These are phyloP conservation scores for Saraca asoca DNA, from an alignment of 331 rosid genomes.

Conservation along the genomic window DNA sequence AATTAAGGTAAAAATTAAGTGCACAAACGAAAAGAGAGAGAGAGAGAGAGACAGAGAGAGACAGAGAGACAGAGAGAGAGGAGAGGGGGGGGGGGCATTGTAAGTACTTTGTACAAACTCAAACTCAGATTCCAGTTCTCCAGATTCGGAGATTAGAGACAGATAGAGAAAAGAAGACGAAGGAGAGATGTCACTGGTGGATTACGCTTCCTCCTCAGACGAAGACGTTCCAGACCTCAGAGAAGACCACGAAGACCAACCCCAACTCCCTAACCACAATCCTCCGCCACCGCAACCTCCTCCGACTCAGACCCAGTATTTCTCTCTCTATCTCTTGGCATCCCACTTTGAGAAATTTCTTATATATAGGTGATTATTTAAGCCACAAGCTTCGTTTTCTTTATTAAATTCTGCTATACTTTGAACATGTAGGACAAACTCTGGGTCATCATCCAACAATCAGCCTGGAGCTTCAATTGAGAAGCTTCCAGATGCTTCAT, in stretches of 20 bases:
- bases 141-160: too few species aligned
- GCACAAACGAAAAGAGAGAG: too few species aligned
- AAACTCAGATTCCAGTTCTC: too few species aligned
- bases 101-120: too few species aligned
- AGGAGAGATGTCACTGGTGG: conserved; percentile 75
- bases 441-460: conserved; percentile 43
- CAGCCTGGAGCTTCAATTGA: conserved; percentile 45
- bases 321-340: background rate
- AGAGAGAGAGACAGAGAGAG: too few species aligned
- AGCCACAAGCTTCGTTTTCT: conserved; percentile 2
- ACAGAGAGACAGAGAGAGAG: background rate
- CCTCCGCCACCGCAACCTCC: conserved; percentile 35
- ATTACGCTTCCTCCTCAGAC: conserved; percentile 84
- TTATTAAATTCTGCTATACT: conserved; percentile 15
- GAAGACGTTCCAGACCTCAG: conserved; percentile 60
- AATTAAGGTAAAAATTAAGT: too few species aligned
- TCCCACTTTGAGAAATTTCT: too few species aligned
- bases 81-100: too few species aligned
- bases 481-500: conserved; percentile 90
- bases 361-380: too few species aligned
- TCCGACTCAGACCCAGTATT: conserved; percentile 46
- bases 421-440: conserved; percentile 42
- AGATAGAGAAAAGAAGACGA: too few species aligned
- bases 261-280: conserved; percentile 30
- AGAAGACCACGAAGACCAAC: conserved; percentile 30